A percentile compares a stretch with the other conserved stretches of the same genome.
Evolutionary conservation across 371 early-diverging fungal genomes (phyloP).

Genomic region (Chytridium lagenaria): DNA sequence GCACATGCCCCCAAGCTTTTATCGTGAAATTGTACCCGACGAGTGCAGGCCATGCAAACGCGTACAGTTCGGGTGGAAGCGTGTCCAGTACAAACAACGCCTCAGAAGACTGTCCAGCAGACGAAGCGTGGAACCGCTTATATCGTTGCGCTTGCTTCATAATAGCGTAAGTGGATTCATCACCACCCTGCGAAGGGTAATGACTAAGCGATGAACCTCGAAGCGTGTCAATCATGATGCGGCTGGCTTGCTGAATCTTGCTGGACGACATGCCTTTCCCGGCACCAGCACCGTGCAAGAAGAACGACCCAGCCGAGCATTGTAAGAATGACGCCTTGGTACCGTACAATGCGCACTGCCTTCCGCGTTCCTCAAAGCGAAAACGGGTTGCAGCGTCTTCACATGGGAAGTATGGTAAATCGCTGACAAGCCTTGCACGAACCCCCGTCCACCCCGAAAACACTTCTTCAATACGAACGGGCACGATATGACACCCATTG

Average conservation of each 20-base stretch:
- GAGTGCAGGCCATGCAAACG: conserved; percentile 53
- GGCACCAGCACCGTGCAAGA: too few species aligned
- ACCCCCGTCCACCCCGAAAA: conserved; percentile 48
- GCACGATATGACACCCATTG: conserved; percentile 44
- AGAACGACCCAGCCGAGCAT: too few species aligned
- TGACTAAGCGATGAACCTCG: conserved; percentile 50
- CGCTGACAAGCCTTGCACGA: conserved; percentile 31
- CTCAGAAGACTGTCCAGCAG: conserved; percentile 21
- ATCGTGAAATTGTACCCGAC: conserved; percentile 60
- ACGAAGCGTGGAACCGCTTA: conserved; percentile 33
- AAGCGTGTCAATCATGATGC: conserved; percentile 46
- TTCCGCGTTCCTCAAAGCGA: too few species aligned
- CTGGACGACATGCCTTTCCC: too few species aligned
- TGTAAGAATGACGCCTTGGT: too few species aligned
- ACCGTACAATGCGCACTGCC: too few species aligned
- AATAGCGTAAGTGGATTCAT: conserved; percentile 51
- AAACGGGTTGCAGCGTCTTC: not conserved
- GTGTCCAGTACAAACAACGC: conserved; percentile 24
- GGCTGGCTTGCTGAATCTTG: too few species aligned
- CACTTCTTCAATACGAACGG: conserved; percentile 50
- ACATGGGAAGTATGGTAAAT: conserved; percentile 37
- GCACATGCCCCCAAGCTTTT: conserved; percentile 64
- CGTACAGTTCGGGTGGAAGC: conserved; percentile 39
- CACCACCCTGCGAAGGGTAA: conserved; percentile 49
- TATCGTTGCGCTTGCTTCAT: conserved; percentile 42